phyloP scores from a whole-genome alignment of 2,329 filamentous ascomycete genomes.

The Diaporthe vexans region DNA sequence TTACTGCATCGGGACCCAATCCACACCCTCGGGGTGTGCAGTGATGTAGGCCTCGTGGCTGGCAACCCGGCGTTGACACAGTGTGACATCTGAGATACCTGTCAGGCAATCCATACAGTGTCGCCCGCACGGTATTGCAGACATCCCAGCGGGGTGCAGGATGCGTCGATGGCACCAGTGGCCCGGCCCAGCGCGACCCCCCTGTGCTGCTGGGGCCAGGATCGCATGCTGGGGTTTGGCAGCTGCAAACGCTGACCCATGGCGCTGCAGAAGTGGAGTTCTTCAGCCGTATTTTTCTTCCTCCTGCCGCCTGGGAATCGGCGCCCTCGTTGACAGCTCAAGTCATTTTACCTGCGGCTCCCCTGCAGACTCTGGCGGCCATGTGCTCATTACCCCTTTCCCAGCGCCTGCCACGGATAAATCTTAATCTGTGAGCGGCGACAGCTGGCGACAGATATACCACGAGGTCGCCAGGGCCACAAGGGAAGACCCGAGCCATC shows the following conservation, averaged over 20 bases:
- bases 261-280: conserved; percentile 27
- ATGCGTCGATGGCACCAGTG: conserved; percentile 29
- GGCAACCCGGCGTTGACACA: conserved; percentile 19
- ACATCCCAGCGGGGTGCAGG: conserved; percentile 32
- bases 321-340: conserved; percentile 21
- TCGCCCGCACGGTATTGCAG: conserved; percentile 18
- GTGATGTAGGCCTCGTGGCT: conserved; percentile 27
- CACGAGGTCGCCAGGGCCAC: conserved; percentile 14
- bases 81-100: conserved; percentile 23
- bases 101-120: conserved; percentile 16
- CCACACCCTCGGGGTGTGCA: conserved; percentile 28
- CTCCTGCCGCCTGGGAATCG: conserved; percentile 17
- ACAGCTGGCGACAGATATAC: conserved; percentile 8
- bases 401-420: conserved; percentile 31
- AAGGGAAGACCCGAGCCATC: conserved; percentile 41
- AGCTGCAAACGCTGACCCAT: conserved; percentile 30
- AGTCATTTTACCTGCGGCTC: conserved; percentile 33
- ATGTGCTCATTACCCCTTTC: conserved; percentile 31
- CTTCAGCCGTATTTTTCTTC: conserved; percentile 32
- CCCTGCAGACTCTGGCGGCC: conserved; percentile 28
- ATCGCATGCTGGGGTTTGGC: conserved; percentile 31
- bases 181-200: conserved; percentile 28
- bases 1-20: conserved; percentile 28
- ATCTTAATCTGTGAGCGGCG: conserved; percentile 29
- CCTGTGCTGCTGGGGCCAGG: conserved; percentile 33